Conservation (phyloP, 2,329 filamentous ascomycete genomes). For the Lachnellula arida region DNA sequence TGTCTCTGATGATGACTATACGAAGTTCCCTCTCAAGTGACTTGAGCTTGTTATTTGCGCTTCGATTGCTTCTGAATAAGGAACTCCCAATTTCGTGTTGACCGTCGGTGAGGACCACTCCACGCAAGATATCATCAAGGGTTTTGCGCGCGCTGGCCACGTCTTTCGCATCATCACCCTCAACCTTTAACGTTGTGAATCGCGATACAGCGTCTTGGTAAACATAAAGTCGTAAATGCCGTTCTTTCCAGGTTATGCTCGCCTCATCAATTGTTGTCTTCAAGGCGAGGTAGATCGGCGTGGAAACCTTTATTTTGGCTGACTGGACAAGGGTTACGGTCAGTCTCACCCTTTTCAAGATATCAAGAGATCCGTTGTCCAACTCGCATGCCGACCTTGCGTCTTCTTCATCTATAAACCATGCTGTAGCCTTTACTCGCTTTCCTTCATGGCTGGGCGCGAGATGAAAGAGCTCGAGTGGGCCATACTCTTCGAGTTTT, state of each 20-base stretch:
- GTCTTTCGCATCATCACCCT: conserved; percentile 7
- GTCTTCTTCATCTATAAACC: conserved; percentile 11
- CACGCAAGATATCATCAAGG: conserved; percentile 3
- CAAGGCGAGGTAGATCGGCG: conserved; percentile 2
- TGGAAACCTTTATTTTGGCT: conserved; percentile 9
- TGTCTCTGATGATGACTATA: conserved; percentile 22
- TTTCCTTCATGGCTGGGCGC: conserved; percentile 3
- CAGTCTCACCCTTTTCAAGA: conserved; percentile 4
- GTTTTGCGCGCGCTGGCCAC: conserved; percentile 1
- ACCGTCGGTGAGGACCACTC: conserved; percentile 3
- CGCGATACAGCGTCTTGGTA: conserved; percentile 3
- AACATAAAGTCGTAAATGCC: background rate
- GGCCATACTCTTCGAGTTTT: conserved; percentile 8
- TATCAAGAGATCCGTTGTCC: conserved; percentile 5
- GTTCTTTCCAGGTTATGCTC: conserved; percentile 4
- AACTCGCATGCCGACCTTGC: conserved; percentile 9
- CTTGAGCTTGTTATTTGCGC: conserved; percentile 20
- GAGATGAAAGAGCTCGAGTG: conserved; percentile 12
- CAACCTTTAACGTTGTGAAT: conserved; percentile 6
- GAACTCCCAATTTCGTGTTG: background rate
- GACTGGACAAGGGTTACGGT: conserved; percentile 9
- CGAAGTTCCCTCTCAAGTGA: conserved; percentile 19
- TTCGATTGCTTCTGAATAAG: conserved; percentile 18
- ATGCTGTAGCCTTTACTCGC: conserved; percentile 7
- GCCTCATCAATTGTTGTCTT: conserved; percentile 5